Conservation (phyloP, 805 yeast species). For the Torulaspora quercuum region DNA sequence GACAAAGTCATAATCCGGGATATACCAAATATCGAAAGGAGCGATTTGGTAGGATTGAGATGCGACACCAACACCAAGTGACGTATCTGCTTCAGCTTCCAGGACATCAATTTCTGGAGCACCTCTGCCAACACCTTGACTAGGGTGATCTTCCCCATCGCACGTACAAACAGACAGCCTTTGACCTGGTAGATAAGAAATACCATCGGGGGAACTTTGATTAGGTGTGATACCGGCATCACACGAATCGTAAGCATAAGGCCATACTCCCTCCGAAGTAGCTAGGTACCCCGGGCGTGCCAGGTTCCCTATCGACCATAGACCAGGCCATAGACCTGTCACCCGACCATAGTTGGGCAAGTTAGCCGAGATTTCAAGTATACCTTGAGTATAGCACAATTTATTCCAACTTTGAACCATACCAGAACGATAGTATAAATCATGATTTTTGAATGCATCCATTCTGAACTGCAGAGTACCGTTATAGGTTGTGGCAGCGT, state of each 20-base stretch:
- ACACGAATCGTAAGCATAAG: conserved; percentile 80
- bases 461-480: conserved; percentile 67
- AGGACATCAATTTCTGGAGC: conserved; percentile 93
- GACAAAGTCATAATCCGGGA: conserved; percentile 79
- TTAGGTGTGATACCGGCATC: conserved; percentile 95
- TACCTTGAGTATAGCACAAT: conserved; percentile 83
- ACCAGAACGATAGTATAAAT: conserved; percentile 79
- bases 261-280: conserved; percentile 92
- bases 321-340: conserved; percentile 93
- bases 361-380: conserved; percentile 67
- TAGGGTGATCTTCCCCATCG: conserved; percentile 81
- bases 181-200: conserved; percentile 84
- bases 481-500: conserved; percentile 71
- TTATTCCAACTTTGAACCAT: conserved; percentile 93
- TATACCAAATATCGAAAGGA: conserved; percentile 92
- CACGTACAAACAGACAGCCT: conserved; percentile 75
- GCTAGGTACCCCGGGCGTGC: conserved; percentile 90
- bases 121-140: conserved; percentile 82
- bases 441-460: conserved; percentile 81
- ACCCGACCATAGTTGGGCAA: conserved; percentile 77
- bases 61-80: conserved; percentile 60
- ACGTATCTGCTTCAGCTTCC: conserved; percentile 74
- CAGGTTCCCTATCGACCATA: conserved; percentile 91
- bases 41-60: conserved; percentile 93
- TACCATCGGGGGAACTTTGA: conserved; percentile 87